Evolutionary conservation across 2,329 filamentous ascomycete species (phyloP), one percentile per base, ranked within the genome.

Genomic region (Magnaporthales sp.): DNA sequence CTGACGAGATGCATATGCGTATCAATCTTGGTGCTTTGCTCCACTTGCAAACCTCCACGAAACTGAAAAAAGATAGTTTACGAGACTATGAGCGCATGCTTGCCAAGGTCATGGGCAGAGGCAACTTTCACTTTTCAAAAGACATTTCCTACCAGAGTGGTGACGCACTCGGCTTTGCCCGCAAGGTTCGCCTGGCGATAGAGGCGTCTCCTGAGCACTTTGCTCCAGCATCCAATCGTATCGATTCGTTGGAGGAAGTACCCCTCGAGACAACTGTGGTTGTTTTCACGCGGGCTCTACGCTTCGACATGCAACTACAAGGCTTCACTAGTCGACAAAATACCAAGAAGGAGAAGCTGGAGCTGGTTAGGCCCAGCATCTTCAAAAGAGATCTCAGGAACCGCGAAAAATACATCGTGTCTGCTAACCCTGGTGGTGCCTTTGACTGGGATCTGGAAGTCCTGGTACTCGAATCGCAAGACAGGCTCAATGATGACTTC

Each of bases 401-500:
- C 29, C 56, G 66, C 7, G 69, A 75, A 38, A 67, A 77, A 15
- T 68, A 71, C 1, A 75, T 71, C n/a, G 68, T 74, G 7, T 77
- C 76, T 56, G 71, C 76, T 3, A 73, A 74, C 65, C 75, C 26
- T 79, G 78, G 56, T 67, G 67, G 3, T 68, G 77, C 9, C 3
- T 66, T 61, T 15, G 78, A 80, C 67, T 81, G 79, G 79, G 73
- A 73, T 3, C 62, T 81, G 2, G 72, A 73, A 29, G 73, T 75
- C 0, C 65, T 73, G 13, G 70, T 74, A 4, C 72, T 74, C 6
- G 67, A 74, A 8, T 60, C 51, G 2, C 11, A 62, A 1, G 32
- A 51, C 1, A 67, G 67, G 1, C 56, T 73, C 5, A 73, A 74
- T 1, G 67, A 69, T 5, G 65, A 63, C 6, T 62, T 76, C 10